Base-by-base conservation (phyloP, 805 yeast genomes). In the Yarrowia deformans region DNA sequence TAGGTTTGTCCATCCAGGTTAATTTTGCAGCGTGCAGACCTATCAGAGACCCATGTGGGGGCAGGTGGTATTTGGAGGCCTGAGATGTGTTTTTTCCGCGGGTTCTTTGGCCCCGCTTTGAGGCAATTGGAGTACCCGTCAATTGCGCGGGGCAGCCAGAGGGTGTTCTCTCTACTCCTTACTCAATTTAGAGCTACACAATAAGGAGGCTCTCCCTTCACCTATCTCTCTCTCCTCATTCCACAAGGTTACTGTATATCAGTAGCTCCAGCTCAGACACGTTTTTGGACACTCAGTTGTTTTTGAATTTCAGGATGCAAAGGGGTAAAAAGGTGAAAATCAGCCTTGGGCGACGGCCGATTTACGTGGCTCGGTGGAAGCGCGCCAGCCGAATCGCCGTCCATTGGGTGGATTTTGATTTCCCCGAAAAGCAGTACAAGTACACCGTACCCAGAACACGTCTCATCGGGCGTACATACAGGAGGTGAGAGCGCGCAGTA, bases 181-280 rank as follows among this genome's bases (percentile, higher is more conserved):
- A 16, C 43, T 16, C n/a, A 6, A 14, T 40, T 40, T 40, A 10
- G 12, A 13, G 40, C 40, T 12, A 39, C 16, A 8, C 16, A 8
- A 9, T 1, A 12, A 39, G 29, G 29, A 23, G 29, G 29, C 43
- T 1, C 8, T 7, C 8, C 43, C 18, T 6, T 13, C 43, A 5
- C 1, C 43, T 23, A 23, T 8, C 18, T 40, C n/a, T 2, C 16
- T 10, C 43, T 5, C 16, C 35, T 35, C 58, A 52, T 52, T 52
- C 58, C 58, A 52, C 43, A 52, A 52, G 58, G 43, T 52, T 52
- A n/a, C n/a, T n/a, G n/a, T n/a, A 52, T 52, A 35, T 35, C 32
- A 29, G 58, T 52, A 52, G 58, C 32, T 52, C 58, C n/a, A 35
- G 14, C 49, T 43, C 32, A 18, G 43, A 19, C 58, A 56, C 63